Base-by-base conservation (phyloP, 768 basidiomycete genomes). In the Solioccasus polychromus region DNA sequence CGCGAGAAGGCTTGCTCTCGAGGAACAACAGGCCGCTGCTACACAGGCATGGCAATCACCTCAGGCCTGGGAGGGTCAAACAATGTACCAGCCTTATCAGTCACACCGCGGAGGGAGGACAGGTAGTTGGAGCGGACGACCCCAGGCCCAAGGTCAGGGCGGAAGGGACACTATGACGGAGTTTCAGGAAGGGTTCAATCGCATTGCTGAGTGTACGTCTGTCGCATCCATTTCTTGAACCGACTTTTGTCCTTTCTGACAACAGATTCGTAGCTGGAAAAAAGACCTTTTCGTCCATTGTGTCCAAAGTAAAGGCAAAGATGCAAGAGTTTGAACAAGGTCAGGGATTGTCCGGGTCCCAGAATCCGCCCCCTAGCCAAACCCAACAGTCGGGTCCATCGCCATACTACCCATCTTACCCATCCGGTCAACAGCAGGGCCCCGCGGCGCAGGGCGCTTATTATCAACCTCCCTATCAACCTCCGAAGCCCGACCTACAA, bases 271-370 rank as follows among this genome's bases (percentile, higher is more conserved):
- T 47, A 87, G 85, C 76, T 42, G 88, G 89, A 4, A 90, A 87
- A 70, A 86, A 82, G 67, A 91, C 88, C 0, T 78, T 92, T 63
- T 81, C 76, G 37, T 75, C 70, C 8, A 62, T 92, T 22, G 73
- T 91, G 31, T 80, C 79, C 26, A 91, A 85, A 62, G 86, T 90
- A 37, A 90, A 81, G 59, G 81, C 87, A 5, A 92, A 91, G 75
- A 80, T 91, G 47, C 83, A 86, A 57, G 90, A 91, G 55, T 81
- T 80, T 50, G 88, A 91, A 30, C 79, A 82, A 56, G 60, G 61
- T 14, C 56, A 62, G 35, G 56, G 59, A 22, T 31, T 53, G 43
- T 44, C 51, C 7, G 48, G 57, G 20, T 37, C 52, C 9, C 54
- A 58, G 48, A 43, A 28, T 14, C 23, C 28, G 5, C 34, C 38